Evolutionary conservation across 495 filamentous ascomycete genomes (phyloP).

Genomic region (Penicillium riverlandense): DNA sequence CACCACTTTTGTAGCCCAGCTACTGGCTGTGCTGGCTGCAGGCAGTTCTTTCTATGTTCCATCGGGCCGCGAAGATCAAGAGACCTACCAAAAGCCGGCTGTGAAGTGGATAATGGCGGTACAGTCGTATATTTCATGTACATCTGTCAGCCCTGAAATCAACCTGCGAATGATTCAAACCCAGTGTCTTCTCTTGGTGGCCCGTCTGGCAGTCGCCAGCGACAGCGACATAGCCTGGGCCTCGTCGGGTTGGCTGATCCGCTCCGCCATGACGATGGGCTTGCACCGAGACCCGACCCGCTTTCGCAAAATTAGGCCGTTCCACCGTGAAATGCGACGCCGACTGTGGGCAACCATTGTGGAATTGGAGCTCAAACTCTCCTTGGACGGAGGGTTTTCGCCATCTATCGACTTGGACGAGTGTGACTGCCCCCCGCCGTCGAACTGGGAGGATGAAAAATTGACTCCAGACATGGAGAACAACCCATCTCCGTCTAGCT

Average conservation of each 20-base stretch:
- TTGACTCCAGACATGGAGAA: slow-evolving; percentile 36
- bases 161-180: slow-evolving; percentile 45
- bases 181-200: slow-evolving; percentile 47
- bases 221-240: slow-evolving; percentile 52
- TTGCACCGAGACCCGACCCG: slow-evolving; percentile 52
- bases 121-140: slow-evolving; percentile 48
- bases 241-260: slow-evolving; percentile 45
- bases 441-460: slow-evolving; percentile 52
- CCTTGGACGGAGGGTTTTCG: slow-evolving; percentile 47
- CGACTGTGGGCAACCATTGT: slow-evolving; percentile 57
- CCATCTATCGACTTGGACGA: slow-evolving; percentile 40
- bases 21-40: slow-evolving; percentile 48
- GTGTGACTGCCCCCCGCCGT: slow-evolving; percentile 44
- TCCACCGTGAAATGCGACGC: slow-evolving; percentile 49
- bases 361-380: slow-evolving; percentile 51
- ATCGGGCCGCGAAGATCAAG: slow-evolving; percentile 12
- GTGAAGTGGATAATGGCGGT: slow-evolving; percentile 49
- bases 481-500: slow-evolving; percentile 22
- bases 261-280: slow-evolving; percentile 51
- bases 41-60: slow-evolving; percentile 39
- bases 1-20: slow-evolving; percentile 33
- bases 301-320: slow-evolving; percentile 33
- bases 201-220: slow-evolving; percentile 42
- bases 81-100: slow-evolving; percentile 23
- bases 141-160: slow-evolving; percentile 44